Conservation (phyloP, 2,329 filamentous ascomycete species). For the Ceratocystis huliohia region DNA sequence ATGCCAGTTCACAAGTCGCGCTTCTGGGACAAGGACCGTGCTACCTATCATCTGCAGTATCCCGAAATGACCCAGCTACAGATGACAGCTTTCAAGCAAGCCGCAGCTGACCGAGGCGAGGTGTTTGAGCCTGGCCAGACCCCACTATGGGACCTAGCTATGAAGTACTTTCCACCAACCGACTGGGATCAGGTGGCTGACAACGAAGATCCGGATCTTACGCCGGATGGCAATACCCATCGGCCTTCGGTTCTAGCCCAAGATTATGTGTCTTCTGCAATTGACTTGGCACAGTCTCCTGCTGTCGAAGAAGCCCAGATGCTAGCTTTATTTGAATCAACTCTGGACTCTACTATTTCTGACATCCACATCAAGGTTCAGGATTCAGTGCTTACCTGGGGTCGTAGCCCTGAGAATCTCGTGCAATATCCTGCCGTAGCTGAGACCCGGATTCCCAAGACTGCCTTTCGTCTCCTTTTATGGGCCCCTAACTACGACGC, state of each 20-base stretch:
- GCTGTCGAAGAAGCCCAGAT: not conserved
- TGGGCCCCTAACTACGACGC: constrained; percentile 57
- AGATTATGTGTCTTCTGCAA: not conserved
- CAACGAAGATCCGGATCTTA: not conserved
- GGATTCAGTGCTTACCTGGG: constrained; percentile 61
- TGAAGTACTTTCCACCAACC: constrained; percentile 45
- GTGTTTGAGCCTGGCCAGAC: constrained; percentile 41
- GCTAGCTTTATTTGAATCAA: constrained; percentile 40
- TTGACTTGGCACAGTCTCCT: not conserved
- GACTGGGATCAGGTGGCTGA: constrained; percentile 22
- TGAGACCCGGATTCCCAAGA: constrained; percentile 67
- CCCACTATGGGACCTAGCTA: constrained; percentile 43
- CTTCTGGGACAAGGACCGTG: constrained; percentile 45
- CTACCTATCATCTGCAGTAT: constrained; percentile 49
- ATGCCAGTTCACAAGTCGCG: constrained; percentile 41
- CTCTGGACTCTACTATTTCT: constrained; percentile 50
- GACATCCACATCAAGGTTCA: constrained; percentile 53
- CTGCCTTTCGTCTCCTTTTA: constrained; percentile 64
- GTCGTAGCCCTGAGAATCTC: constrained; percentile 57
- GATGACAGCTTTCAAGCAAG: constrained; percentile 41
- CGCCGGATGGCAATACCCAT: not conserved
- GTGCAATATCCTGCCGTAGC: constrained; percentile 47
- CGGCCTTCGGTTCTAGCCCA: not conserved
- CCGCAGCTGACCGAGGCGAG: constrained; percentile 39
- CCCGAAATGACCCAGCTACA: constrained; percentile 52